Conservation (phyloP, 108 stramenopile genomes). For the Parietichytrium sp. region DNA sequence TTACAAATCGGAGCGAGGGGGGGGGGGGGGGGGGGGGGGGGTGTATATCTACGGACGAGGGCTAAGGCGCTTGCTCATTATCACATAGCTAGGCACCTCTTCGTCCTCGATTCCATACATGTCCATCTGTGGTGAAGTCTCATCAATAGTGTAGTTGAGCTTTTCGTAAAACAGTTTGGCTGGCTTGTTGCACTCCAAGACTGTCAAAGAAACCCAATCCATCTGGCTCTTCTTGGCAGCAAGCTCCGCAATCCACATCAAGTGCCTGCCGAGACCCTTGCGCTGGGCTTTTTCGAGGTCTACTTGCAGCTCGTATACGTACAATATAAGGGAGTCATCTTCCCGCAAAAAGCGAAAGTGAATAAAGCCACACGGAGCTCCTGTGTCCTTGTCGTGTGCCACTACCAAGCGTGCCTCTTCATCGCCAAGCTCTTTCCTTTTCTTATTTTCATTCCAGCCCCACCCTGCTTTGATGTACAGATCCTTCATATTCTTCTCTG, state of each 20-base stretch:
- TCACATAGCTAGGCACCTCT: not conserved
- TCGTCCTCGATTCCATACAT: not conserved
- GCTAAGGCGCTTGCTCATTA: not conserved
- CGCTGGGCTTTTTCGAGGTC: not conserved
- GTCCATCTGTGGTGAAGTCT: not conserved
- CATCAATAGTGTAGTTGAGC: not conserved
- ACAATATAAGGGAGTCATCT: not conserved
- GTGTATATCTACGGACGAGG: too few species aligned
- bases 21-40: too few species aligned
- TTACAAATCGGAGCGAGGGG: too few species aligned
- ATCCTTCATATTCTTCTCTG: not conserved
- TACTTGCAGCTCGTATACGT: constrained; percentile 21
- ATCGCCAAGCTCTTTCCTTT: not conserved
- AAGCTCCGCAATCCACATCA: not conserved
- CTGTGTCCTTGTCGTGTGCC: not conserved
- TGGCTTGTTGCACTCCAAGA: not conserved
- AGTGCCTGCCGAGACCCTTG: not conserved
- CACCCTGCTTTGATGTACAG: not conserved
- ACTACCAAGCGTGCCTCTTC: not conserved
- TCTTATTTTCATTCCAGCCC: not conserved
- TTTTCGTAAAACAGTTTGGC: constrained; percentile 1
- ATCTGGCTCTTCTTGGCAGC: not conserved
- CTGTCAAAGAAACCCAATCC: constrained; percentile 17
- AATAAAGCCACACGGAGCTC: not conserved
- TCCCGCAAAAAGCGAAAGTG: not conserved